Evolutionary conservation across 1,139 yeast species (phyloP).

Genomic region (Diutina mesorugosa): DNA sequence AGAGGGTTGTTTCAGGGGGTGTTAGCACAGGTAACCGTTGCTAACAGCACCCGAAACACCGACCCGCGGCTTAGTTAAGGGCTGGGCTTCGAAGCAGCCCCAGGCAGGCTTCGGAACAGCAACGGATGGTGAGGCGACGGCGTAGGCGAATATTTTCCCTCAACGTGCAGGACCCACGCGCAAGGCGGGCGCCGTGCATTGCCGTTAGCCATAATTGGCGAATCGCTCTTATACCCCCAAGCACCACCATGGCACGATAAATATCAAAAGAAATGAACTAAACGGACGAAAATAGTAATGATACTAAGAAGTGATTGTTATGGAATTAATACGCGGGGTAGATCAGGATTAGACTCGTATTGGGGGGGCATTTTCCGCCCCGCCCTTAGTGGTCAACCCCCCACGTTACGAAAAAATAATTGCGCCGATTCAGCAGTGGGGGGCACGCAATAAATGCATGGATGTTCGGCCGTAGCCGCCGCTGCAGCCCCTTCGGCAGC

Average conservation of each 20-base stretch:
- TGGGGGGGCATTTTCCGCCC: no score
- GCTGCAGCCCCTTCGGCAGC: not conserved
- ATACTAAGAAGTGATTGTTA: no score
- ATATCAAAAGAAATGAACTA: no score
- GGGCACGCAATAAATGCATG: not conserved
- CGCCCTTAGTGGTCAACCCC: no score
- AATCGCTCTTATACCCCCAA: no score
- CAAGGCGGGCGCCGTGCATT: not conserved
- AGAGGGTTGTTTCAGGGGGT: not conserved
- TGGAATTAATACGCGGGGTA: no score
- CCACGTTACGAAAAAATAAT: not conserved
- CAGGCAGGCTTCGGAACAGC: not conserved
- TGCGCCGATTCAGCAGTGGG: not conserved
- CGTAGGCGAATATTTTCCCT: not conserved
- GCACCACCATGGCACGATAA: no score
- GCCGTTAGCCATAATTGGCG: not conserved
- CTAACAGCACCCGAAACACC: no score
- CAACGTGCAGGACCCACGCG: not conserved
- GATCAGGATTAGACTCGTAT: no score
- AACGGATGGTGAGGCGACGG: not conserved
- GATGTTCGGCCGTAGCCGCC: not conserved
- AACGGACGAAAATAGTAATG: no score
- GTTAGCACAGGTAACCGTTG: not conserved
- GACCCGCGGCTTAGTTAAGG: no score
- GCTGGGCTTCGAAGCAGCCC: not conserved